phyloP scores from a whole-genome alignment of 192 early-diverging fungal genomes.

The Mycoemilia scoparia region DNA sequence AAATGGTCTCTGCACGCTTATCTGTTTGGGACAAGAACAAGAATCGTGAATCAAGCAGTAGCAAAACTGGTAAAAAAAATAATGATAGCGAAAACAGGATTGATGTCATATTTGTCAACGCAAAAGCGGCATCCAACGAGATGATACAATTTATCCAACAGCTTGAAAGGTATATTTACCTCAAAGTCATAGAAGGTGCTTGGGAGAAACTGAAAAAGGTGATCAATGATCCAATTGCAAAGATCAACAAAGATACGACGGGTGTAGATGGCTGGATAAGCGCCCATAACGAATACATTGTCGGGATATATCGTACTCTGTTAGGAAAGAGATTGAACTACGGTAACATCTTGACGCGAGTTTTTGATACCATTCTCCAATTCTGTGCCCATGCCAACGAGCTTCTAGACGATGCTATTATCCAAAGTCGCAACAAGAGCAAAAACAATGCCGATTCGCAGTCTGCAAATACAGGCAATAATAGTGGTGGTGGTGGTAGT shows the following conservation, averaged over 20 bases:
- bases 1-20: slow-evolving; percentile 50
- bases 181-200: slow-evolving; percentile 80
- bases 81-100: slow-evolving; percentile 28
- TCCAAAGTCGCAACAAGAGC: slow-evolving; percentile 5
- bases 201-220: slow-evolving; percentile 56
- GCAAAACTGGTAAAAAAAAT: slow-evolving; percentile 3
- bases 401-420: slow-evolving; percentile 31
- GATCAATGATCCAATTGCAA: slow-evolving; percentile 5
- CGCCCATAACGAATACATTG: slow-evolving; percentile 60
- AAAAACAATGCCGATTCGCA: slow-evolving; percentile 1
- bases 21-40: slow-evolving; percentile 8
- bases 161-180: slow-evolving; percentile 81
- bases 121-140: slow-evolving; percentile 51
- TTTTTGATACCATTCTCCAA: slow-evolving; percentile 47
- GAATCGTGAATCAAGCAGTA: slow-evolving; percentile 13
- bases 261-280: slow-evolving; percentile 69
- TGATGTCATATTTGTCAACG: no score
- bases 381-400: slow-evolving; percentile 29
- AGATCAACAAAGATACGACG: slow-evolving; percentile 33
- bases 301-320: slow-evolving; percentile 45
- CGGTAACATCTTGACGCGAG: slow-evolving; percentile 24
- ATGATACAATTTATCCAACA: slow-evolving; percentile 94
- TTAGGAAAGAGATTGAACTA: slow-evolving; percentile 25
- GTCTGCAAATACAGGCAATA: slow-evolving; percentile 1
- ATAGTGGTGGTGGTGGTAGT: background rate